phyloP scores from a whole-genome alignment of 768 basidiomycete genomes.

The Pulveroboletus ravenelii region DNA sequence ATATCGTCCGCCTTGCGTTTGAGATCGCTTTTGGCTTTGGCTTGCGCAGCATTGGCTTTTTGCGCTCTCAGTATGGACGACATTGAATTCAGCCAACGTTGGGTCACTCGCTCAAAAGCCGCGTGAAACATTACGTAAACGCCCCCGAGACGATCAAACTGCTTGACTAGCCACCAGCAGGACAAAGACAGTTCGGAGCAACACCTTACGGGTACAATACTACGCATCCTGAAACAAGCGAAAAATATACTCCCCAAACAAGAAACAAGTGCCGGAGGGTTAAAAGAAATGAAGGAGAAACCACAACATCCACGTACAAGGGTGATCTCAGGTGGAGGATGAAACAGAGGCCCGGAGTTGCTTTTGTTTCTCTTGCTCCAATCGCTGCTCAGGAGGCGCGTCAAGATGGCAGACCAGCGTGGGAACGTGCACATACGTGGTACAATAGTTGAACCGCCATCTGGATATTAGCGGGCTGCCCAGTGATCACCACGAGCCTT shows the following conservation, averaged over 20 bases:
- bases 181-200: neutral
- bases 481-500: conserved; percentile 92
- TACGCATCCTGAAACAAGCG: conserved; percentile 4
- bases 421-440: conserved; percentile 49
- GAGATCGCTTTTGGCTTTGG: conserved; percentile 39
- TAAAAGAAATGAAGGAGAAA: neutral
- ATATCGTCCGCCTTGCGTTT: conserved; percentile 65
- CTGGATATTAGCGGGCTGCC: conserved; percentile 91
- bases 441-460: conserved; percentile 92
- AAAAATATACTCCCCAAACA: conserved; percentile 2
- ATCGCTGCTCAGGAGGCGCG: conserved; percentile 44
- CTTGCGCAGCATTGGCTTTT: conserved; percentile 50
- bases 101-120: neutral
- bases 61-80: conserved; percentile 61
- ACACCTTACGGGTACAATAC: conserved; percentile 9
- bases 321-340: conserved; percentile 24
- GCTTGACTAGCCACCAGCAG: neutral
- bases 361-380: conserved; percentile 89
- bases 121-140: conserved; percentile 24
- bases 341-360: conserved; percentile 45
- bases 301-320: neutral
- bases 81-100: conserved; percentile 36
- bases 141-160: neutral
- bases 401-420: conserved; percentile 4
- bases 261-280: neutral